Percentiles rank a stretch among this genome's conserved stretches.
Conservation (phyloP, 768 basidiomycete species). For the Pleurotus platypus region DNA sequence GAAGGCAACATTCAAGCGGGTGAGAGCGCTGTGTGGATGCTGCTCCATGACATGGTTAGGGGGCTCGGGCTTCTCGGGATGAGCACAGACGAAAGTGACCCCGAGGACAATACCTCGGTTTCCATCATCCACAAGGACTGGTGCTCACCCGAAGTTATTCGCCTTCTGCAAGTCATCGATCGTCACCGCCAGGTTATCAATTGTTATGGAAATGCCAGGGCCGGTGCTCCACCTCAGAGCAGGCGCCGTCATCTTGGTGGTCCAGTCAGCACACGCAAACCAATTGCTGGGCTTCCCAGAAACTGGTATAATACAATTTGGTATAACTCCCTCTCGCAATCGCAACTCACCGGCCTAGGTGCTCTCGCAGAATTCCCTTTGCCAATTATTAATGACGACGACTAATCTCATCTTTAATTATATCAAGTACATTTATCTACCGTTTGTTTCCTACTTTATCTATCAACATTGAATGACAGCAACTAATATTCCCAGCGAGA, state of each 20-base stretch:
- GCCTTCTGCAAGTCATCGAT: not conserved
- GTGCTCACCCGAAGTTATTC: not conserved
- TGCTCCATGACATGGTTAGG: not conserved
- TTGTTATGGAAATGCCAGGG: not conserved
- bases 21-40: not conserved
- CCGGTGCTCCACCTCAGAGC: not conserved
- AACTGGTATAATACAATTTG: not conserved
- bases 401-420: not conserved
- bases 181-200: not conserved
- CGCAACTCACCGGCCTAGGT: not conserved
- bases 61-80: not conserved
- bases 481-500: too few relatives aligned
- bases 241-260: not conserved
- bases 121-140: not conserved
- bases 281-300: not conserved
- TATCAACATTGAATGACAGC: too few relatives aligned
- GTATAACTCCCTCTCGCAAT: not conserved
- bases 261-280: not conserved
- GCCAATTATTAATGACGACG: not conserved
- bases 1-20: not conserved
- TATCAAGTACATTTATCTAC: too few relatives aligned
- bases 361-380: not conserved
- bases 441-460: too few relatives aligned
- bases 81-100: not conserved
- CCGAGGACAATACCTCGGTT: not conserved